Conservation (phyloP, 2,329 filamentous ascomycete genomes). For the Paramyrothecium sp. region DNA sequence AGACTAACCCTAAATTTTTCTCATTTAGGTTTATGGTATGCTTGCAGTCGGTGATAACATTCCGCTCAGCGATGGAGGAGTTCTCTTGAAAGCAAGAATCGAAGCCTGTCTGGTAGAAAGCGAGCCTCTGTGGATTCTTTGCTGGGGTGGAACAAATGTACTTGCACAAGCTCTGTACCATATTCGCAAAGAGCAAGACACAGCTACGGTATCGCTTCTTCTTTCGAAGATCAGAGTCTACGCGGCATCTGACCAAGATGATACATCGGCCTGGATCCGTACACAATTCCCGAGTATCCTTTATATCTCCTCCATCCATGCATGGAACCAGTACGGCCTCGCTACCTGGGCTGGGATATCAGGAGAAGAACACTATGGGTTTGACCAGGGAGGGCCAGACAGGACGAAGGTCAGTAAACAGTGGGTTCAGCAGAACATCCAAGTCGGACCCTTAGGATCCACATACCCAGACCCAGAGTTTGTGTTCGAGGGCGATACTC, state of each 20-base stretch:
- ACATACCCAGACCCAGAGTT: slow-evolving; percentile 46
- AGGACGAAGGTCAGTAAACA: slow-evolving; percentile 42
- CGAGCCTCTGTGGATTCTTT: slow-evolving; percentile 47
- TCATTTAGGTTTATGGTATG: slow-evolving; percentile 27
- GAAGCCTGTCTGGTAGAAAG: slow-evolving; percentile 16
- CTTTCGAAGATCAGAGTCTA: slow-evolving; percentile 46
- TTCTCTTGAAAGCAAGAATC: slow-evolving; percentile 36
- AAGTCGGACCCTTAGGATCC: slow-evolving; percentile 42
- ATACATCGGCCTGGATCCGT: slow-evolving; percentile 57
- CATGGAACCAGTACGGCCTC: slow-evolving; percentile 52
- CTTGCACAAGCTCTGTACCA: slow-evolving; percentile 47
- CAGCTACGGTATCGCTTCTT: slow-evolving; percentile 30
- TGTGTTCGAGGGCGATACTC: slow-evolving; percentile 53
- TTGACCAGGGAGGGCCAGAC: slow-evolving; percentile 34
- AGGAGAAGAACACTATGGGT: slow-evolving; percentile 30
- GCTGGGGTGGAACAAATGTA: slow-evolving; percentile 54
- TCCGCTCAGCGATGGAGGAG: slow-evolving; percentile 34
- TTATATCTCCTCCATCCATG: slow-evolving; percentile 55
- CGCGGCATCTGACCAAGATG: slow-evolving; percentile 59
- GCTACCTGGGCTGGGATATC: slow-evolving; percentile 57
- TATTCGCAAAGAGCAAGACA: slow-evolving; percentile 22
- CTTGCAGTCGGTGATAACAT: slow-evolving; percentile 27
- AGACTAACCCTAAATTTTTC: not conserved
- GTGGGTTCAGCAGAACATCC: slow-evolving; percentile 55
- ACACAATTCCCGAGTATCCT: slow-evolving; percentile 51